Evolutionary conservation across 106 monocot species (phyloP).

Genomic region (Dioscorea dumetorum): DNA sequence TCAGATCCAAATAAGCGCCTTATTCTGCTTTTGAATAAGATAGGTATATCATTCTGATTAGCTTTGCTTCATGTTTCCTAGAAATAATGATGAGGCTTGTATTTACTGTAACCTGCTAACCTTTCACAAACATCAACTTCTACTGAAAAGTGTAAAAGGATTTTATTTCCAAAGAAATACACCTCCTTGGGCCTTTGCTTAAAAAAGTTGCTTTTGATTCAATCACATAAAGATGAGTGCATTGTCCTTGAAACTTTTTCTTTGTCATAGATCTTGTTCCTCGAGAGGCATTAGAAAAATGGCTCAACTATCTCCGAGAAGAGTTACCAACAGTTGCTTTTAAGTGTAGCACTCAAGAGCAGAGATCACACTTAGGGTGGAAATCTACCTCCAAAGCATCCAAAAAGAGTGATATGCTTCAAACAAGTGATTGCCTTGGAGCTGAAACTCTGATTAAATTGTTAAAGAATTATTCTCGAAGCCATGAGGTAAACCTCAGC

Average conservation of each 20-base stretch:
- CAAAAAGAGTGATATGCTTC: conserved; percentile 48
- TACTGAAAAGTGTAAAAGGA: no score
- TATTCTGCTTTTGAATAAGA: conserved; percentile 93
- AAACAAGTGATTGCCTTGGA: conserved; percentile 97
- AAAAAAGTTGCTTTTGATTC: no score
- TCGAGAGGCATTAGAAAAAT: conserved; percentile 82
- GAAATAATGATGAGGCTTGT: no score
- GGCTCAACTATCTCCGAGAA: conserved; percentile 93
- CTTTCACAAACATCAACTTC: no score
- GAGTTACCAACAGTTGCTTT: conserved; percentile 95
- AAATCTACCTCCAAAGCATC: conserved; percentile 55
- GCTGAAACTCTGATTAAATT: conserved; percentile 89
- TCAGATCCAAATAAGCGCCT: conserved; percentile 81
- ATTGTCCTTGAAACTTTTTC: not conserved
- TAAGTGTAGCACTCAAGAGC: conserved; percentile 94
- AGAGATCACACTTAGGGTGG: conserved; percentile 86
- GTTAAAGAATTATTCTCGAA: conserved; percentile 95
- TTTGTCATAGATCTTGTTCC: conserved; percentile 76
- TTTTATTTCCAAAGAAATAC: no score
- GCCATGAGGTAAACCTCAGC: conserved; percentile 52
- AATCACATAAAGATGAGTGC: no score
- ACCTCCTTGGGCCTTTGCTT: no score
- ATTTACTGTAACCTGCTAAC: no score
- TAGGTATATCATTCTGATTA: conserved; percentile 36
- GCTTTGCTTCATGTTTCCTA: no score